Evolutionary conservation across 2,329 filamentous ascomycete species (phyloP).

Genomic region (Verticillium longisporum): DNA sequence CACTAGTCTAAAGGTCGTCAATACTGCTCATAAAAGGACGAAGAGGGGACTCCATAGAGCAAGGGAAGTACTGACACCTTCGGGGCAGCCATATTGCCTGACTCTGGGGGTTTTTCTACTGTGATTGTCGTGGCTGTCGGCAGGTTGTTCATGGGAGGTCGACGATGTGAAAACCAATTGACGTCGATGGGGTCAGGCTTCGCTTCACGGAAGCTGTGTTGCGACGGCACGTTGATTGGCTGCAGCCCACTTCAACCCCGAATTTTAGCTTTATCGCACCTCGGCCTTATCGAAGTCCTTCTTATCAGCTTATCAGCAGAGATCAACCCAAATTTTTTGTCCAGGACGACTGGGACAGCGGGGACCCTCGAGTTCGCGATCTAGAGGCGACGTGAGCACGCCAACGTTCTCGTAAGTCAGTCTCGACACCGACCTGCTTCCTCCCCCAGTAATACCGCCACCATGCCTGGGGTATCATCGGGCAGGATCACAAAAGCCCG

Average conservation of each 20-base stretch:
- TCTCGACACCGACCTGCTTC: not conserved
- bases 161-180: not conserved
- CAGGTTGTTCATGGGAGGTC: not conserved
- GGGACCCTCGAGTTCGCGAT: slow-evolving; percentile 10
- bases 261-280: not conserved
- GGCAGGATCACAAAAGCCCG: slow-evolving; percentile 63
- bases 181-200: not conserved
- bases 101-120: not conserved
- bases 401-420: not conserved
- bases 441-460: slow-evolving; percentile 22
- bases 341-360: slow-evolving; percentile 4
- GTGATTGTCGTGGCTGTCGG: not conserved
- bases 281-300: not conserved
- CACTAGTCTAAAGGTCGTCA: slow-evolving; percentile 53
- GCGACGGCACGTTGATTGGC: slow-evolving; percentile 4
- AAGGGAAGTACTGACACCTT: slow-evolving; percentile 34
- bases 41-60: not conserved
- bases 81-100: slow-evolving; percentile 33
- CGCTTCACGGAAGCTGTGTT: not conserved
- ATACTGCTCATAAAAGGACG: not conserved
- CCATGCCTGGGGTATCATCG: slow-evolving; percentile 55
- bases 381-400: not conserved
- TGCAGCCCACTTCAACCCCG: not conserved
- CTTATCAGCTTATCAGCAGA: slow-evolving; percentile 13
- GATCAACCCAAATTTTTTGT: slow-evolving; percentile 14